These are phyloP conservation scores for Colletotrichum sp. DNA, from an alignment of 2,329 filamentous ascomycete genomes.

Conservation along the genomic window DNA sequence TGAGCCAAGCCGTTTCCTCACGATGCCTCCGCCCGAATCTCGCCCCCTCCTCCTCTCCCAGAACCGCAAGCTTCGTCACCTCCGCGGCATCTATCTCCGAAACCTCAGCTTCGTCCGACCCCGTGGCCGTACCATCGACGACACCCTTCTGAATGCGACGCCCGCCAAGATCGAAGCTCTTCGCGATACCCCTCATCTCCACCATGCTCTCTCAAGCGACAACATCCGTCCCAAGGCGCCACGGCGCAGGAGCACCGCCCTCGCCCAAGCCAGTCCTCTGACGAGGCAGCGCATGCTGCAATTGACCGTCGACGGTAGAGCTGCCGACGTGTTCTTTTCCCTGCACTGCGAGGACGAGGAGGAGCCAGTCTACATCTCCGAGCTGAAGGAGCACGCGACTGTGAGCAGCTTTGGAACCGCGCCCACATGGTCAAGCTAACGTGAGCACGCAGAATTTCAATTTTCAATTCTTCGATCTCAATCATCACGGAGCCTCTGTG, in stretches of 20 bases:
- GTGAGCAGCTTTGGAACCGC: conserved; percentile 35
- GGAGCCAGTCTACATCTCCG: conserved; percentile 89
- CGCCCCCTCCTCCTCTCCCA: conserved; percentile 65
- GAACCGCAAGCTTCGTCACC: conserved; percentile 88
- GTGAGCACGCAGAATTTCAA: conserved; percentile 73
- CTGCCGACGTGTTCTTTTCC: conserved; percentile 91
- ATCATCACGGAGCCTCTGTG: conserved; percentile 63
- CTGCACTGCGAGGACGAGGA: conserved; percentile 71
- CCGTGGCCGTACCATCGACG: conserved; percentile 71
- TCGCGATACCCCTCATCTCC: conserved; percentile 52
- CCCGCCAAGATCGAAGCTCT: conserved; percentile 68
- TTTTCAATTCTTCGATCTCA: conserved; percentile 84
- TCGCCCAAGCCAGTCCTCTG: conserved; percentile 50
- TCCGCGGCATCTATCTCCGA: conserved; percentile 84
- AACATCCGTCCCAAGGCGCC: conserved; percentile 46
- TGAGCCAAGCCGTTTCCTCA: not conserved
- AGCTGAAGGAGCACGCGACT: conserved; percentile 78
- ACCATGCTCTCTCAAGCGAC: conserved; percentile 62
- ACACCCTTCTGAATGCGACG: conserved; percentile 73
- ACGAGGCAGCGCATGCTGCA: conserved; percentile 78
- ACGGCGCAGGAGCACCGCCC: conserved; percentile 50
- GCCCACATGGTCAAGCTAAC: not conserved
- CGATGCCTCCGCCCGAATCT: conserved; percentile 23
- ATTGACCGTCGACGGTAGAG: conserved; percentile 70
- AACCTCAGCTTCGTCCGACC: conserved; percentile 75